A percentile compares a stretch with the other conserved stretches of the same genome.
Evolutionary conservation across 2,329 filamentous ascomycete species (phyloP).

Genomic region (Piedraia hortae): DNA sequence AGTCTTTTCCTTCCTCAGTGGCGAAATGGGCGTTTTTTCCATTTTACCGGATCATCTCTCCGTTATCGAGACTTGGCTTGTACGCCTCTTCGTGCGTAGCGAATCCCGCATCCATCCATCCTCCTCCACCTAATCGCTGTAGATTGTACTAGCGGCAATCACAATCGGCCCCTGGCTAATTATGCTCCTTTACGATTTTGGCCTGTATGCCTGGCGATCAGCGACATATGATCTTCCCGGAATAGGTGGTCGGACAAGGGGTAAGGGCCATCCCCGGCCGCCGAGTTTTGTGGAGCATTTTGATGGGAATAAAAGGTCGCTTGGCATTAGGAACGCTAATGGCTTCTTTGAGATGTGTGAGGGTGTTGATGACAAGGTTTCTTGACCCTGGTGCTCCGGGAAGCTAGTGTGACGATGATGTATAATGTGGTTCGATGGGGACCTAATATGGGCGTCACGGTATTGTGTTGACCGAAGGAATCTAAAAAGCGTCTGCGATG

Average conservation of each 20-base stretch:
- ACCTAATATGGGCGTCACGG: no score
- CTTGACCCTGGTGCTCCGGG: no score
- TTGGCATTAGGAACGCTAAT: no score
- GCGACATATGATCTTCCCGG: slow-evolving; percentile 30
- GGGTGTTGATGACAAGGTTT: no score
- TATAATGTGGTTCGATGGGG: no score
- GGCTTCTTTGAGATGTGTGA: no score
- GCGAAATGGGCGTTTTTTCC: slow-evolving; percentile 36
- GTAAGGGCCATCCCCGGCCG: slow-evolving; percentile 30
- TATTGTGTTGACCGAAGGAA: no score
- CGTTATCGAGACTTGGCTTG: slow-evolving; percentile 32
- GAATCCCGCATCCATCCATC: slow-evolving; percentile 1
- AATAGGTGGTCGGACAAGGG: slow-evolving; percentile 32
- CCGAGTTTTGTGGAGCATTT: slow-evolving; percentile 32
- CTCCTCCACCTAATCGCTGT: background rate
- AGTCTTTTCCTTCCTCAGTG: no score
- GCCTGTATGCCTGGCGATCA: slow-evolving; percentile 32
- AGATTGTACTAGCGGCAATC: slow-evolving; percentile 30
- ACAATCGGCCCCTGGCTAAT: slow-evolving; percentile 35
- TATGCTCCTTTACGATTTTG: slow-evolving; percentile 34
- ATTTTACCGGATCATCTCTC: slow-evolving; percentile 31
- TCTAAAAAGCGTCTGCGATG: no score
- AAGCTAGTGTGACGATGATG: no score
- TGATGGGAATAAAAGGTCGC: slow-evolving; percentile 20
- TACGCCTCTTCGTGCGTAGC: slow-evolving; percentile 30